Conservation (phyloP, 352 stramenopile genomes). For the Phytophthora colocasiae region DNA sequence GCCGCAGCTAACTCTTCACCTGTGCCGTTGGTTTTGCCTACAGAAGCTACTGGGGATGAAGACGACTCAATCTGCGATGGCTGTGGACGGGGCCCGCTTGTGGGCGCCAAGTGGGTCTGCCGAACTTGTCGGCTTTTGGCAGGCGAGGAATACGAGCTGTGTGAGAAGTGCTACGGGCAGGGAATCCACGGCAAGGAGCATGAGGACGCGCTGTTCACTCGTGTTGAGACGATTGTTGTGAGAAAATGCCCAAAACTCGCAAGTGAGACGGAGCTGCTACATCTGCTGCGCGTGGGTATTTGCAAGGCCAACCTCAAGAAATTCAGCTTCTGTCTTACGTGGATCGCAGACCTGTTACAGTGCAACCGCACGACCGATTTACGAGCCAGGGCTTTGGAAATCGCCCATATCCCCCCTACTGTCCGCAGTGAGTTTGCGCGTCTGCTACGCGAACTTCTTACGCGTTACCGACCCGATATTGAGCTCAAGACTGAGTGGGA, state of each 20-base stretch:
- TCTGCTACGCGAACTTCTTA: slow-evolving; percentile 62
- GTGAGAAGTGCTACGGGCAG: slow-evolving; percentile 81
- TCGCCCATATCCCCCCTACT: slow-evolving; percentile 72
- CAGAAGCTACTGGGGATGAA: slow-evolving; percentile 39
- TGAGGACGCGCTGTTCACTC: slow-evolving; percentile 65
- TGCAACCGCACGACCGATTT: slow-evolving; percentile 71
- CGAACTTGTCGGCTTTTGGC: slow-evolving; percentile 60
- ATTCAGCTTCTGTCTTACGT: slow-evolving; percentile 83
- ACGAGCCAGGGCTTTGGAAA: slow-evolving; percentile 71
- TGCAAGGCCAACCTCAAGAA: slow-evolving; percentile 87
- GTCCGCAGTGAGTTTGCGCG: slow-evolving; percentile 76
- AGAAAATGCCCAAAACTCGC: slow-evolving; percentile 61
- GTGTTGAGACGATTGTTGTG: slow-evolving; percentile 72
- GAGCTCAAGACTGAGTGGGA: slow-evolving; percentile 79
- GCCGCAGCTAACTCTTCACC: slow-evolving; percentile 19
- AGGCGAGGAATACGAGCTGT: slow-evolving; percentile 66
- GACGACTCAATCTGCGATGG: slow-evolving; percentile 72
- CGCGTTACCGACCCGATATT: slow-evolving; percentile 66
- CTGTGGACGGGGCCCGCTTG: slow-evolving; percentile 61
- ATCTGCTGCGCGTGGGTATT: slow-evolving; percentile 71
- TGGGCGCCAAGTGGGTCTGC: slow-evolving; percentile 70
- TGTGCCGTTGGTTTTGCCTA: slow-evolving; percentile 15
- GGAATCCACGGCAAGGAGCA: slow-evolving; percentile 75
- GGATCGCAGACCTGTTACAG: slow-evolving; percentile 76
- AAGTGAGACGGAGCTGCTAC: slow-evolving; percentile 61